phyloP scores from a whole-genome alignment of 148 eudicot genomes.

The Heliosperma pusillum region DNA sequence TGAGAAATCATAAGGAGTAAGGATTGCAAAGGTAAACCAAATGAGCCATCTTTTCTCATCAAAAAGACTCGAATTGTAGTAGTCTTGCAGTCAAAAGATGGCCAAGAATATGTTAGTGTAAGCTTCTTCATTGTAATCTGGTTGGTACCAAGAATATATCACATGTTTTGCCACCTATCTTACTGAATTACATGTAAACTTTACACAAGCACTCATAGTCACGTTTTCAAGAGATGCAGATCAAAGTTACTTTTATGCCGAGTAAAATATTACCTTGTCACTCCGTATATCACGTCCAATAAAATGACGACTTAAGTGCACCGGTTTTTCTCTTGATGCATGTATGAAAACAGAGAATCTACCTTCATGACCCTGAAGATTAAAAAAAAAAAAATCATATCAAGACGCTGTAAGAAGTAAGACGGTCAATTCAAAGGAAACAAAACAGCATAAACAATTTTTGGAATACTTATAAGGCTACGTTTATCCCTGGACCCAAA shows the following conservation, averaged over 20 bases:
- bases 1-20: not conserved
- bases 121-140: too few relatives aligned
- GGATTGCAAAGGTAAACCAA: too few relatives aligned
- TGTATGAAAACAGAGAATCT: constrained; percentile 58
- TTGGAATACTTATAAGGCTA: too few relatives aligned
- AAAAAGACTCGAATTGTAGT: too few relatives aligned
- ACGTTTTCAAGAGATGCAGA: not conserved
- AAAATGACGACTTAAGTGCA: constrained; percentile 51
- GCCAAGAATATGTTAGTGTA: too few relatives aligned
- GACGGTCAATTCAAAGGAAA: too few relatives aligned
- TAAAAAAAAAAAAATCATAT: not conserved
- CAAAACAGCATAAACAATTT: too few relatives aligned
- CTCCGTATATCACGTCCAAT: constrained; percentile 50
- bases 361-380: constrained; percentile 55
- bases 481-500: too few relatives aligned
- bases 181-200: not conserved
- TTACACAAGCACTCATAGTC: not conserved
- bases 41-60: too few relatives aligned
- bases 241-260: not conserved
- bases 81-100: too few relatives aligned
- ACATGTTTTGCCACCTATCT: not conserved
- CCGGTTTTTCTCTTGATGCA: constrained; percentile 49
- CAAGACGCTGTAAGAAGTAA: too few relatives aligned
- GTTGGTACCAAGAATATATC: not conserved
- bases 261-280: constrained; percentile 37